These are phyloP conservation scores for Fusarium sp. DNA, from an alignment of 2,329 filamentous ascomycete genomes.

Conservation along the genomic window DNA sequence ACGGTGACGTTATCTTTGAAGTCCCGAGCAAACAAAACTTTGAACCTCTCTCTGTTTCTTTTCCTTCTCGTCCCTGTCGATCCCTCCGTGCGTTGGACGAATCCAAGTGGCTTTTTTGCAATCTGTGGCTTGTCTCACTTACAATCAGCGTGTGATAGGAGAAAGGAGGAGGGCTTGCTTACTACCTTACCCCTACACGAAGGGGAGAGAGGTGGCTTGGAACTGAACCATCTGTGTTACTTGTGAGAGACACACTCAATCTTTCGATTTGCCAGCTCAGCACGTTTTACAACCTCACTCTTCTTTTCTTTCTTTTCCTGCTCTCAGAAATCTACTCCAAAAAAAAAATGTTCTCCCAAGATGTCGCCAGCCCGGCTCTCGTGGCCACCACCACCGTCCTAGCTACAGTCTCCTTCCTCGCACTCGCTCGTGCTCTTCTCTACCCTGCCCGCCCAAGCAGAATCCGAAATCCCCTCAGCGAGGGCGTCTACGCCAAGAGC, in stretches of 20 bases:
- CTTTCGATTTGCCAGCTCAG: neutral
- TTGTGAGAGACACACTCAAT: neutral
- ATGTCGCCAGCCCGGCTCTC: constrained; percentile 40
- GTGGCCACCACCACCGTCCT: constrained; percentile 56
- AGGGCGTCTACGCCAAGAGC: constrained; percentile 48
- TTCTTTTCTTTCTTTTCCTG: neutral
- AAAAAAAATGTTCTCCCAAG: constrained; percentile 13
- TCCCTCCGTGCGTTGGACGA: neutral
- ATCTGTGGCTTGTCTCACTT: neutral
- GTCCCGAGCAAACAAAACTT: neutral
- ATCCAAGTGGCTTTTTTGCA: neutral
- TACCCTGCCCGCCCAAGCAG: constrained; percentile 55
- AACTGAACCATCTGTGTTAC: constrained; percentile 3
- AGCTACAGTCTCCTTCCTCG: constrained; percentile 56
- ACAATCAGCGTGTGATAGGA: neutral
- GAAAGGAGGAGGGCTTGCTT: neutral
- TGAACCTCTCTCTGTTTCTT: neutral
- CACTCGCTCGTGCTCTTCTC: constrained; percentile 50
- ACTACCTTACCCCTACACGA: neutral
- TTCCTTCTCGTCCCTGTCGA: constrained; percentile 1
- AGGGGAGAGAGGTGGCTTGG: neutral
- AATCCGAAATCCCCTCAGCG: constrained; percentile 59
- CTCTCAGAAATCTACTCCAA: neutral
- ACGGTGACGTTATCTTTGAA: constrained; percentile 1
- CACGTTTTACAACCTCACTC: neutral